phyloP scores from a whole-genome alignment of 371 early-diverging fungal species.

The Mucor circinelloides region DNA sequence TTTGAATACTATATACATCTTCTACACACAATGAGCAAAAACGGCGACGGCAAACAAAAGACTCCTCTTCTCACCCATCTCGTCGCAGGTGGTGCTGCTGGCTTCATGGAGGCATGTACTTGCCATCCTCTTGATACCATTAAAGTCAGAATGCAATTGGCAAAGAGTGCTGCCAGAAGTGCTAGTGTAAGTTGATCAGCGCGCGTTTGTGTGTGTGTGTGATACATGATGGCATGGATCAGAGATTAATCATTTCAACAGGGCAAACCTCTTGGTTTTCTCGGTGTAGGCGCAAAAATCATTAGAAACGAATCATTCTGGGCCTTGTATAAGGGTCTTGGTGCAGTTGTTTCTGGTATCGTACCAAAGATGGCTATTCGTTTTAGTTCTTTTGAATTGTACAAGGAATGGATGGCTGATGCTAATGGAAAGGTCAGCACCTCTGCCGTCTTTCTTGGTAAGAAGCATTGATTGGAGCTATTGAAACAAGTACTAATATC shows the following conservation, averaged over 20 bases:
- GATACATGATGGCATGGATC: not conserved
- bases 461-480: constrained; percentile 17
- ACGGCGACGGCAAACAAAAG: constrained; percentile 34
- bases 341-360: constrained; percentile 96
- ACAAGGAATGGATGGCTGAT: constrained; percentile 85
- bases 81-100: constrained; percentile 93
- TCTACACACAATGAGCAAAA: constrained; percentile 41
- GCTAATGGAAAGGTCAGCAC: constrained; percentile 70
- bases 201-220: not conserved
- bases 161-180: constrained; percentile 49
- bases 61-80: constrained; percentile 70
- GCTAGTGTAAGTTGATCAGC: constrained; percentile 39
- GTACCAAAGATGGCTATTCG: constrained; percentile 99
- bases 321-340: constrained; percentile 96
- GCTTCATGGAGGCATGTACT: constrained; percentile 89
- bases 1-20: not conserved
- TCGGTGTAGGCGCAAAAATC: constrained; percentile 85
- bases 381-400: constrained; percentile 94
- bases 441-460: constrained; percentile 81
- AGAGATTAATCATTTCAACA: constrained; percentile 5
- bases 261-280: constrained; percentile 66
- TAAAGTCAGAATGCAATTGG: constrained; percentile 93
- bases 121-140: constrained; percentile 99
- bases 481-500: not conserved
- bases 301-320: constrained; percentile 86